Evolutionary conservation across 306 rosid genomes (phyloP).

Genomic region (Trifolium fragiferum): DNA sequence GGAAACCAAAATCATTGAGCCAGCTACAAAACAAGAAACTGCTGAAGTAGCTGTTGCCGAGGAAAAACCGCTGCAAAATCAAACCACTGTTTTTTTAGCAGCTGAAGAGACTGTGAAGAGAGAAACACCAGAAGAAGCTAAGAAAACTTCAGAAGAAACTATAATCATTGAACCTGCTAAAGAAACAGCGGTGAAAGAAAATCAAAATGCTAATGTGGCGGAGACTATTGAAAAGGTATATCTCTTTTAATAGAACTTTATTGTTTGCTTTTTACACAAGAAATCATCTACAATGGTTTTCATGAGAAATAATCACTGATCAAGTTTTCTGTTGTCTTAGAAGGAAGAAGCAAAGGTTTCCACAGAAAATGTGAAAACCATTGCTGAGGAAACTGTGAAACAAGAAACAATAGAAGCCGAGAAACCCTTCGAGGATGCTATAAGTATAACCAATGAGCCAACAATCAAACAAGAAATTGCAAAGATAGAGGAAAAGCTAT

Average conservation of each 20-base stretch:
- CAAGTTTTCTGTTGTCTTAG: conserved; percentile 27
- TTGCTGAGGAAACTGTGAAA: conserved; percentile 38
- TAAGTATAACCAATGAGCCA: conserved; percentile 22
- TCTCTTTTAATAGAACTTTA: too few relatives aligned
- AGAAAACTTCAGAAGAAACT: conserved; percentile 28
- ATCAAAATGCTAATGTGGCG: not conserved
- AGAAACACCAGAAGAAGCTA: not conserved
- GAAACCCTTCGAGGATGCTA: conserved; percentile 27
- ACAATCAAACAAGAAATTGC: conserved; percentile 31
- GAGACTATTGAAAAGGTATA: not conserved
- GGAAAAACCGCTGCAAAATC: not conserved
- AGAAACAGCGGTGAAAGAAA: not conserved
- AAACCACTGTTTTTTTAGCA: not conserved
- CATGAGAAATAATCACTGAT: too few relatives aligned
- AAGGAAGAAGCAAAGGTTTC: conserved; percentile 39
- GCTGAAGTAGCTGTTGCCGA: too few relatives aligned
- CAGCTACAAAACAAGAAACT: not conserved
- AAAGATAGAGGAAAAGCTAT: conserved; percentile 29
- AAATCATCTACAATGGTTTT: too few relatives aligned
- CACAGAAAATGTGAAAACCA: conserved; percentile 36
- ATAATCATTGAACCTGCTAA: conserved; percentile 21
- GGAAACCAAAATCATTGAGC: conserved; percentile 31
- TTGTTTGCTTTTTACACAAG: too few relatives aligned
- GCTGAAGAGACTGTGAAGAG: not conserved
- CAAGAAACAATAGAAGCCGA: conserved; percentile 17